Evolutionary conservation across 495 filamentous ascomycete genomes (phyloP), one percentile per base, ranked within the genome.

Genomic region (Penicillium desertorum): DNA sequence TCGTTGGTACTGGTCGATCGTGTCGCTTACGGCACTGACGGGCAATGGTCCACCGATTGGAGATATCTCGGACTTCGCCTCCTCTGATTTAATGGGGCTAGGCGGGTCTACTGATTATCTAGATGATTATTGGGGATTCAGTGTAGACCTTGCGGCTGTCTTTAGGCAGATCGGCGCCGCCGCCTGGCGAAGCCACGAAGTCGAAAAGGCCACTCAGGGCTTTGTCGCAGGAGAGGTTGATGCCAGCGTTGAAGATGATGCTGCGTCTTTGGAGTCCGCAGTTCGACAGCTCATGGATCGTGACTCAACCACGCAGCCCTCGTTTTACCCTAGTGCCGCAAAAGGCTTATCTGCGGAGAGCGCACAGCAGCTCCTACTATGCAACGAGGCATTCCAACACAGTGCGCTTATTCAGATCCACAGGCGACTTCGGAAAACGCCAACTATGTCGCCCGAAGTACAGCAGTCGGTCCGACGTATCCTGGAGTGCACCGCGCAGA

Each of bases 41-140:
- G 76, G 73, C 16, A 77, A 79, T 59, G 76, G 76, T 1, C 74
- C 74, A 4, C 76, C 76, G 0, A 75, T 79, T 44, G 74, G 74
- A 10, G 69, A 68, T 20, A 60, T 45, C 25, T 52, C 58, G 2
- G 64, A 66, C 36, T 61, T 62, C 45, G 57, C 34, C 6, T 57
- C 54, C 4, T 59, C 62, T 7, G 60, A 63, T 36, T 41, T 62
- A 42, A 54, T 60, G 7, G 59, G 61, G 7, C 45, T 63, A 25
- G 52, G 48, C 2, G 61, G 59, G 3, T 66, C 58, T 6, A 71
- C 73, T 8, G 76, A 79, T 48, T 79, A 77, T 58, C 52, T 79
- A 16, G 76, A 79, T 57, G 76, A 79, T 51, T 79, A 79, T 44
- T 79, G 76, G 76, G 76, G 76, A 0, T 79, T 79, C 53, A 76